Conservation (phyloP, 805 yeast species). For the Myxozyma vanderwaltii region DNA sequence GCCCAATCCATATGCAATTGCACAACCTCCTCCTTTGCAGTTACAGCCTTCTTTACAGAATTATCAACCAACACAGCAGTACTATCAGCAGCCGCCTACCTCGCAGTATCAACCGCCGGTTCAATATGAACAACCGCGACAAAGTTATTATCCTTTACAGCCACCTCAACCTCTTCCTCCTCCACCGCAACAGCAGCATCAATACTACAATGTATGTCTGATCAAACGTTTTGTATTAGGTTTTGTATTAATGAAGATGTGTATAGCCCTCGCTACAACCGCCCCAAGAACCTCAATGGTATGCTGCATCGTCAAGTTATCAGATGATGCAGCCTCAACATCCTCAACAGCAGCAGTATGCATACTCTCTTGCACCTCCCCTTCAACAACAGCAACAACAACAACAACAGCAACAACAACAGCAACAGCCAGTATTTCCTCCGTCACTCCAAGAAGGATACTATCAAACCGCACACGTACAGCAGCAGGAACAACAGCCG, state of each 20-base stretch:
- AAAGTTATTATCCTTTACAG: neutral
- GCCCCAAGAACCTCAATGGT: neutral
- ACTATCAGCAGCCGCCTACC: neutral
- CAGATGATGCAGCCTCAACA: neutral
- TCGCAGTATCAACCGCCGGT: neutral
- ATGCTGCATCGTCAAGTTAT: neutral
- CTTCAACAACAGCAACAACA: neutral
- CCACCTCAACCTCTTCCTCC: neutral
- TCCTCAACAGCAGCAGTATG: neutral
- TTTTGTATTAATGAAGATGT: neutral
- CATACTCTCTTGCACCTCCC: neutral
- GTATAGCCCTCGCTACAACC: neutral
- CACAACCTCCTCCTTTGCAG: neutral
- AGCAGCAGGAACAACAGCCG: neutral
- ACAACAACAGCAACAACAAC: slow-evolving; percentile 2
- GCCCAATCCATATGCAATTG: neutral
- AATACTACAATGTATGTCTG: neutral
- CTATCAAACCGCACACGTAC: neutral
- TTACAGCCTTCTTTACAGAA: neutral
- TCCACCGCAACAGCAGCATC: neutral
- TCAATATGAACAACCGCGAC: neutral
- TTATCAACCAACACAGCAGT: neutral
- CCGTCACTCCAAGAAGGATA: neutral
- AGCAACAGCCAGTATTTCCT: neutral
- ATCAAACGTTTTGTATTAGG: neutral